Evolutionary conservation across 495 filamentous ascomycete species (phyloP).

Genomic region (Aspergillus ostianus): DNA sequence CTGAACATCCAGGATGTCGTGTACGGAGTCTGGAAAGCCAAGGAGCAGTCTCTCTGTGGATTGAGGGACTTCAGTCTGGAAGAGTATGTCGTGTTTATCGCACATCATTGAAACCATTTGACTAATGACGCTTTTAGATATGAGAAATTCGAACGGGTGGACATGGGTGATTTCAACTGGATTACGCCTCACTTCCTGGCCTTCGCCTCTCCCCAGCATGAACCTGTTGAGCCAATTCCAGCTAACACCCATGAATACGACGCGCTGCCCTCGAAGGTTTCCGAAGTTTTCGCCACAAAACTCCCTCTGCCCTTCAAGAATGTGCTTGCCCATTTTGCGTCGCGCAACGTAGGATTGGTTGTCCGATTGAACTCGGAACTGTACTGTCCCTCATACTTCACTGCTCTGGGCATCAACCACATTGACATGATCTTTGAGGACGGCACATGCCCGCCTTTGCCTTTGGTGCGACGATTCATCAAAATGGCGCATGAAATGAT

Average conservation of each 20-base stretch:
- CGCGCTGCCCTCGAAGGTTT: slow-evolving; percentile 64
- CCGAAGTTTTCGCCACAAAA: slow-evolving; percentile 59
- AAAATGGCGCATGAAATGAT: slow-evolving; percentile 94
- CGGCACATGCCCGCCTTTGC: slow-evolving; percentile 87
- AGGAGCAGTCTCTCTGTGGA: slow-evolving; percentile 85
- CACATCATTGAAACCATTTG: neutral
- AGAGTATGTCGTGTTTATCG: slow-evolving; percentile 58
- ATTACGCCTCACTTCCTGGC: slow-evolving; percentile 91
- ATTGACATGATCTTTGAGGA: slow-evolving; percentile 99
- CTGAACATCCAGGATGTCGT: slow-evolving; percentile 95
- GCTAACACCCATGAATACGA: slow-evolving; percentile 68
- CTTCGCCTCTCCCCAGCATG: slow-evolving; percentile 90
- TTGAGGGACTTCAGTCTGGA: slow-evolving; percentile 89
- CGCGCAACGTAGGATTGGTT: slow-evolving; percentile 84
- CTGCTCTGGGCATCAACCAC: slow-evolving; percentile 89
- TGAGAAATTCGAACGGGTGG: slow-evolving; percentile 90
- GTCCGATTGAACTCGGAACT: slow-evolving; percentile 94
- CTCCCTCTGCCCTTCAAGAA: slow-evolving; percentile 90
- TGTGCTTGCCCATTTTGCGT: slow-evolving; percentile 81
- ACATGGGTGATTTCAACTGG: slow-evolving; percentile 99
- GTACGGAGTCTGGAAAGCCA: slow-evolving; percentile 98
- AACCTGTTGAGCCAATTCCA: slow-evolving; percentile 67
- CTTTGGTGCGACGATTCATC: slow-evolving; percentile 87
- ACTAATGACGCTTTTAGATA: slow-evolving; percentile 54
- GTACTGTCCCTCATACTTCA: slow-evolving; percentile 94